A percentile compares a stretch with the other conserved stretches of the same genome.
Evolutionary conservation across 306 rosid species (phyloP).

Genomic region (Quercus alba): DNA sequence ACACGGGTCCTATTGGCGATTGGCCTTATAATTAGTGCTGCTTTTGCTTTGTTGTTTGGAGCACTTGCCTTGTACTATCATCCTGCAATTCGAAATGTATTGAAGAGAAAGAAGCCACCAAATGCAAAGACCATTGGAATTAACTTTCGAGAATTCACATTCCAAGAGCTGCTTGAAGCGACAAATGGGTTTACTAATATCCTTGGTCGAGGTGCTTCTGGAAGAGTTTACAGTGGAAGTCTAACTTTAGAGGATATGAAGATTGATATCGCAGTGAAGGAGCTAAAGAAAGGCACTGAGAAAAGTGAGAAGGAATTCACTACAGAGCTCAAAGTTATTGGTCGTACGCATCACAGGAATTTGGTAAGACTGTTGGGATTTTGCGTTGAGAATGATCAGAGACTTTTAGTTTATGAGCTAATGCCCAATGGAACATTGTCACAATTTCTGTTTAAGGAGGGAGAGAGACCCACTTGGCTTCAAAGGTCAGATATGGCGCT

Average conservation of each 20-base stretch:
- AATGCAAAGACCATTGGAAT: conserved; percentile 23
- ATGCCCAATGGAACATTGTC: conserved; percentile 15
- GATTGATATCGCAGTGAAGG: conserved; percentile 30
- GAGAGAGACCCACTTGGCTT: conserved; percentile 27
- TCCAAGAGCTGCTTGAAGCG: conserved; percentile 32
- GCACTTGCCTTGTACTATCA: conserved; percentile 25
- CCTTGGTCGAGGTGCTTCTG: conserved; percentile 31
- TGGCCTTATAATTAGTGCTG: conserved; percentile 21
- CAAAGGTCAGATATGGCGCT: conserved; percentile 34
- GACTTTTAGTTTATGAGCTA: conserved; percentile 27
- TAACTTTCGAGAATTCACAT: conserved; percentile 39
- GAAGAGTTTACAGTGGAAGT: conserved; percentile 29
- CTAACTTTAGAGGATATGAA: conserved; percentile 12
- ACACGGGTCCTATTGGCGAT: conserved; percentile 14
- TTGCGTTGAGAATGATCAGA: conserved; percentile 29
- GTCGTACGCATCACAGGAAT: conserved; percentile 38
- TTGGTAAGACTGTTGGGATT: conserved; percentile 36
- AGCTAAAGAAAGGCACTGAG: conserved; percentile 24
- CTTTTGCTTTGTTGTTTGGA: conserved; percentile 27
- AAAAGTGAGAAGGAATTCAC: conserved; percentile 28
- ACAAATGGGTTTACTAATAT: conserved; percentile 22
- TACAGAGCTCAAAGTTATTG: conserved; percentile 35
- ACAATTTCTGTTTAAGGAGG: conserved; percentile 20
- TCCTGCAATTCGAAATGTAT: conserved; percentile 8
- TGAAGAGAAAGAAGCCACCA: background rate